Evolutionary conservation across 768 basidiomycete genomes (phyloP).

Genomic region (Psilocybe azurescens): DNA sequence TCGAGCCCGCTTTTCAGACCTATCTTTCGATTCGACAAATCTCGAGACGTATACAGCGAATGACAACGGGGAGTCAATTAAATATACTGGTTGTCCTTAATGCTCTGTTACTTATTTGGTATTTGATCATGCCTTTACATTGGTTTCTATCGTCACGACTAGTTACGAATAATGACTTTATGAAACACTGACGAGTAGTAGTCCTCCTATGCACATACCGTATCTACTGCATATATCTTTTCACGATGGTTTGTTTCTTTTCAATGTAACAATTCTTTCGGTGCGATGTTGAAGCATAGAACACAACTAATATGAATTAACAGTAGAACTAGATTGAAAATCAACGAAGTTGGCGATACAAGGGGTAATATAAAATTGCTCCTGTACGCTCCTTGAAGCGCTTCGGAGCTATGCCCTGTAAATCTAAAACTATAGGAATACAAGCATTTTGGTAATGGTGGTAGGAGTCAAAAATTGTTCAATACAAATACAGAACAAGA

Average conservation of each 20-base stretch:
- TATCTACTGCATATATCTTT: background rate
- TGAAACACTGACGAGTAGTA: background rate
- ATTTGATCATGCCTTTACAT: background rate
- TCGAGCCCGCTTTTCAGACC: constrained; percentile 1
- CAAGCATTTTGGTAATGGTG: background rate
- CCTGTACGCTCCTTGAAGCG: background rate
- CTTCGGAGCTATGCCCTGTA: background rate
- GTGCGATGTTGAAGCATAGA: background rate
- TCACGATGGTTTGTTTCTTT: too few species aligned
- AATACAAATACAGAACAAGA: constrained; percentile 4
- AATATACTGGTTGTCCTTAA: too few species aligned
- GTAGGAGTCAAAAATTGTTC: background rate
- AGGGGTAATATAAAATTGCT: background rate
- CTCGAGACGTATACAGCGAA: too few species aligned
- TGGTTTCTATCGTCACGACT: background rate
- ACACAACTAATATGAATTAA: background rate
- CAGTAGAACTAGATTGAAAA: background rate
- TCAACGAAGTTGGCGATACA: background rate
- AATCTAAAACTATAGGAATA: constrained; percentile 4
- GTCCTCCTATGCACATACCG: background rate
- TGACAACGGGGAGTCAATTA: too few species aligned
- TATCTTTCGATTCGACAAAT: background rate
- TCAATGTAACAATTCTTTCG: too few species aligned
- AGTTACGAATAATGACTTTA: background rate
- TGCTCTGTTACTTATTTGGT: background rate